Percentiles rank a stretch among this genome's conserved stretches.
phyloP scores from a whole-genome alignment of 352 stramenopile species.

The Pythium aristosporum region DNA sequence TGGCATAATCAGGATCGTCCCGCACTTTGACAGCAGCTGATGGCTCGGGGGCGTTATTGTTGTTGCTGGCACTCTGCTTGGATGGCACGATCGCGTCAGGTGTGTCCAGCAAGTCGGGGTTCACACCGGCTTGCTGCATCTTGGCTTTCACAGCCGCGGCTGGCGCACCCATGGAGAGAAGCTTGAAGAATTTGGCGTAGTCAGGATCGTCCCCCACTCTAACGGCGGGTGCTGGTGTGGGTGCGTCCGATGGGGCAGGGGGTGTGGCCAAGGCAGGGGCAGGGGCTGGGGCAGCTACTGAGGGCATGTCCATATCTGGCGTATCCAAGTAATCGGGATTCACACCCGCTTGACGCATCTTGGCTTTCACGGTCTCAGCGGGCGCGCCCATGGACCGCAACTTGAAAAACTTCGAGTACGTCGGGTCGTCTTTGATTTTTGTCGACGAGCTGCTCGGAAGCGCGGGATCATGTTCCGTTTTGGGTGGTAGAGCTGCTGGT shows the following conservation, averaged over 20 bases:
- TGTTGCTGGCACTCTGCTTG: conserved; percentile 11
- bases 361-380: conserved; percentile 53
- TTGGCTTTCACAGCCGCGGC: conserved; percentile 60
- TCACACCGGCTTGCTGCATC: conserved; percentile 62
- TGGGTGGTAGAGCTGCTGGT: conserved; percentile 16
- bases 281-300: not conserved
- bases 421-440: conserved; percentile 25
- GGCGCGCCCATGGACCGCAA: conserved; percentile 63
- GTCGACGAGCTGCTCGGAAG: conserved; percentile 24
- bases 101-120: conserved; percentile 57
- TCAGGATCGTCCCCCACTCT: conserved; percentile 21
- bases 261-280: not conserved
- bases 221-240: not conserved
- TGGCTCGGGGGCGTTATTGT: conserved; percentile 18
- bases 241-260: not conserved
- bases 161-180: conserved; percentile 63
- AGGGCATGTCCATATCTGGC: conserved; percentile 43
- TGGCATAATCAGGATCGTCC: conserved; percentile 29
- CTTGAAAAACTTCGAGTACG: conserved; percentile 58
- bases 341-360: conserved; percentile 66
- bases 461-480: conserved; percentile 28
- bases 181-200: conserved; percentile 57
- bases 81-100: conserved; percentile 46
- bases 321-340: conserved; percentile 60
- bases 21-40: conserved; percentile 7